phyloP scores from a whole-genome alignment of 345 rosid genomes.

The Hibiscus syriacus region DNA sequence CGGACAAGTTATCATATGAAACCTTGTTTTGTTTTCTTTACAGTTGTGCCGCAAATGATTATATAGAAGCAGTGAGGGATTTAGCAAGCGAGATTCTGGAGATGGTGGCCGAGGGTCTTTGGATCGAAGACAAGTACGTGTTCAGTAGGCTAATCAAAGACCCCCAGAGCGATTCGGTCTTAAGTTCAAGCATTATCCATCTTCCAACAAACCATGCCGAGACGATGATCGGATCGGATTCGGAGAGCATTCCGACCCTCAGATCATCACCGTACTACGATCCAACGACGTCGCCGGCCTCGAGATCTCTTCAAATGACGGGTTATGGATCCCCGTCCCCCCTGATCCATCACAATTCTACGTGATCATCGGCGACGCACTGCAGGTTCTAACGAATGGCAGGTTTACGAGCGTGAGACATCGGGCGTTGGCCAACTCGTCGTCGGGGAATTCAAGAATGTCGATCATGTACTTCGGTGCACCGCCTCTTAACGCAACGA shows the following conservation, averaged over 20 bases:
- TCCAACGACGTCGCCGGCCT: constrained; percentile 95
- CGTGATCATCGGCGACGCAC: constrained; percentile 77
- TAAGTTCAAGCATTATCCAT: constrained; percentile 78
- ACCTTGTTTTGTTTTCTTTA: not conserved
- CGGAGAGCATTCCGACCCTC: constrained; percentile 98
- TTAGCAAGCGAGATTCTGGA: constrained; percentile 73
- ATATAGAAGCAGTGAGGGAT: constrained; percentile 47
- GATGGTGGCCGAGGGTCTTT: constrained; percentile 62
- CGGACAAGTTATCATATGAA: not conserved
- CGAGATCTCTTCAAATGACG: constrained; percentile 52
- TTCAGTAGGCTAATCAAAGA: constrained; percentile 66
- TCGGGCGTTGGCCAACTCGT: constrained; percentile 47
- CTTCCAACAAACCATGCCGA: constrained; percentile 12
- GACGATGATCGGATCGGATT: constrained; percentile 52
- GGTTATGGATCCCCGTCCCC: constrained; percentile 71
- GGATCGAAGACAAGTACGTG: constrained; percentile 41
- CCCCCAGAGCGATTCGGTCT: constrained; percentile 59
- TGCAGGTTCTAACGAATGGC: constrained; percentile 90
- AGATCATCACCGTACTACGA: constrained; percentile 77
- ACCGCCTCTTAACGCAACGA: constrained; percentile 50
- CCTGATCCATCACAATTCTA: constrained; percentile 75
- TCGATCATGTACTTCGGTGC: constrained; percentile 86
- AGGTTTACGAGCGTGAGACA: constrained; percentile 80
- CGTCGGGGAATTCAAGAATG: constrained; percentile 47
- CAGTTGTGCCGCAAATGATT: constrained; percentile 67